Base-by-base conservation (phyloP, 139 green algal genomes). In the Haematococcus sp. region DNA sequence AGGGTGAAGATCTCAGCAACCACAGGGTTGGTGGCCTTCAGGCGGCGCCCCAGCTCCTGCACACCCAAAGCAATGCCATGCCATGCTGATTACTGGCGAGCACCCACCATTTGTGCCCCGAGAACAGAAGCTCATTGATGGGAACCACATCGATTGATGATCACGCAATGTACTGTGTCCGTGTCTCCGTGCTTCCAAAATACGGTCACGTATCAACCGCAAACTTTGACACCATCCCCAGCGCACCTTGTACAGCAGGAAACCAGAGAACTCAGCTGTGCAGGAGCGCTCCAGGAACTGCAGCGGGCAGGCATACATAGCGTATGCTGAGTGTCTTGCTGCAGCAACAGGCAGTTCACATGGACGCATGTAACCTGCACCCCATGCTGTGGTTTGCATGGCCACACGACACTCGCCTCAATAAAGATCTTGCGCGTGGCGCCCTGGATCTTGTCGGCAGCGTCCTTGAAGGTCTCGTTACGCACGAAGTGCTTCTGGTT, bases 401-500 rank as follows among this genome's bases (percentile, higher is more conserved):
- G 40, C 11, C 7, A 49, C 40, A 49, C 40, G 40, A 49, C n/a
- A n/a, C 40, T 49, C 40, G 40, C 40, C 40, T 82, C 76, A 16
- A 98, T 91, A 77, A 99, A 98, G 81, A 99, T 99, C 73, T 97
- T 95, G 72, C 95, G 85, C 1, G 66, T 35, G 7, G n/a, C 23
- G 28, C 95, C 95, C 61, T 88, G 63, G 66, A 97, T 94, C 63
- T 91, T 91, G 70, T 97, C 92, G 27, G 95, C 95, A 7, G 80
- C 80, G 2, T 52, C 56, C 86, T 96, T 95, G 88, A 99, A 99
- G 63, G 87, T 91, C 49, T 97, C 88, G 70, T 98, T 98, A 49
- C 96, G 88, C 44, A 99, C 96, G 82, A 99, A 99, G 86, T 99
- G 96, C 25, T 81, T 91, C 85, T 98, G 94, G 88, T 99, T 99